These are phyloP conservation scores for Orbilia oligospora DNA, from an alignment of 2,329 filamentous ascomycete species.

Conservation along the genomic window DNA sequence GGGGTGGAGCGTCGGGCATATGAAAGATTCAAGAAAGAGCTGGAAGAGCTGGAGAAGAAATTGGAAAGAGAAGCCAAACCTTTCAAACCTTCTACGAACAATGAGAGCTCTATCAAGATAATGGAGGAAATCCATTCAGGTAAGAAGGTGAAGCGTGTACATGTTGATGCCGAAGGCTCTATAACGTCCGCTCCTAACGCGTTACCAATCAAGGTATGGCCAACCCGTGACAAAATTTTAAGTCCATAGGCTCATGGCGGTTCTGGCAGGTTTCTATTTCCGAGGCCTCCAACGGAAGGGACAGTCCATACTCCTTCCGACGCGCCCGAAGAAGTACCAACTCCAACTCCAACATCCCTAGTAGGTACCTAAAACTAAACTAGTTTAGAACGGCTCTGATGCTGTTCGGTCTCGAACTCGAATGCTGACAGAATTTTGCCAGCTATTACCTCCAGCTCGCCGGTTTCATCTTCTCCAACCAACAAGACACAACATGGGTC, in stretches of 20 bases:
- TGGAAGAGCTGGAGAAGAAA: constrained; percentile 45
- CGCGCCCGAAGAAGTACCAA: constrained; percentile 19
- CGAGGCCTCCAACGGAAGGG: neutral
- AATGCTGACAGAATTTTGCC: neutral
- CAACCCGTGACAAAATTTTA: neutral
- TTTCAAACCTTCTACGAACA: too few relatives aligned
- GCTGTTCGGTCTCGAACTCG: neutral
- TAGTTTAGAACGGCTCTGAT: neutral
- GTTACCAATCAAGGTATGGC: neutral
- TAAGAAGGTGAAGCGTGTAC: neutral
- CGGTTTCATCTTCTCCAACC: constrained; percentile 13
- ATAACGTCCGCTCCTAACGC: neutral
- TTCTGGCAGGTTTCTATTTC: neutral
- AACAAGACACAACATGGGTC: neutral
- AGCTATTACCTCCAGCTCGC: neutral
- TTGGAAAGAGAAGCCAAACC: neutral
- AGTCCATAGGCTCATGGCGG: neutral
- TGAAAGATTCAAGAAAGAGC: constrained; percentile 23
- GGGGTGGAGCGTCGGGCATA: constrained; percentile 15
- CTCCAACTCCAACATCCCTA: constrained; percentile 25
- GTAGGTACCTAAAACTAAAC: constrained; percentile 13
- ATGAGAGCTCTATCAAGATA: neutral
- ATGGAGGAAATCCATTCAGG: neutral
- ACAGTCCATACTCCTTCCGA: constrained; percentile 43
- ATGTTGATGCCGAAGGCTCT: neutral